A percentile compares a stretch with the other conserved stretches of the same genome.
phyloP scores from a whole-genome alignment of 2,329 filamentous ascomycete genomes.

The Xylaria sp. region DNA sequence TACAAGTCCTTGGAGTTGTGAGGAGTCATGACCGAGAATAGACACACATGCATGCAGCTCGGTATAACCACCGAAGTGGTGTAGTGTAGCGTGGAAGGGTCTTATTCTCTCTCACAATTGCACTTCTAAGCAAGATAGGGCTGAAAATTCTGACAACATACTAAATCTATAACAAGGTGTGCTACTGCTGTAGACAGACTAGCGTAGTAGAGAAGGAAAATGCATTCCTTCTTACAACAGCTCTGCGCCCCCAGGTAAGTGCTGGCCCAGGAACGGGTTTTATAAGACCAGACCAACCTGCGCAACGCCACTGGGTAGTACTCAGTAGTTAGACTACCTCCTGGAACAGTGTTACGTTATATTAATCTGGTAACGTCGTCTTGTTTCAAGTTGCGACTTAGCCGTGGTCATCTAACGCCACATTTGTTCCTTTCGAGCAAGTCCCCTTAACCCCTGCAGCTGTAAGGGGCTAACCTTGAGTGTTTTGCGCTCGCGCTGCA shows the following conservation, averaged over 20 bases:
- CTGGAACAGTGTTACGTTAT: no score
- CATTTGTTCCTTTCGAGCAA: slow-evolving; percentile 5
- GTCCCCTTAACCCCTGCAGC: slow-evolving; percentile 31
- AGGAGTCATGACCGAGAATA: slow-evolving; percentile 19
- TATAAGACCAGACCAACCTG: no score
- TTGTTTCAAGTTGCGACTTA: slow-evolving; percentile 33
- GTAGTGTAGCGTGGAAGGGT: background rate
- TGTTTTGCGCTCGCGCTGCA: background rate
- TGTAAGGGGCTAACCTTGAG: slow-evolving; percentile 23
- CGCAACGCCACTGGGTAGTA: no score
- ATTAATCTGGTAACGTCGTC: slow-evolving; percentile 5
- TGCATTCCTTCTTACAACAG: background rate
- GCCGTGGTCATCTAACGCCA: slow-evolving; percentile 22
- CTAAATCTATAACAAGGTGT: background rate
- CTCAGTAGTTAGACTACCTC: no score
- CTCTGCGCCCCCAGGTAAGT: no score
- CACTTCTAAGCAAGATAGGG: slow-evolving; percentile 7
- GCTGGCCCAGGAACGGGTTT: no score
- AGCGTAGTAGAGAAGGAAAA: background rate
- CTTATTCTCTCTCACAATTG: background rate
- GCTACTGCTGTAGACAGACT: background rate
- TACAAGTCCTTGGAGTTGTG: background rate
- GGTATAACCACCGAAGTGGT: background rate
- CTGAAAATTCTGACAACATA: slow-evolving; percentile 14
- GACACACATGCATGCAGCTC: slow-evolving; percentile 15